phyloP scores from a whole-genome alignment of 1,284 basidiomycete genomes.

The Waitea zeae region DNA sequence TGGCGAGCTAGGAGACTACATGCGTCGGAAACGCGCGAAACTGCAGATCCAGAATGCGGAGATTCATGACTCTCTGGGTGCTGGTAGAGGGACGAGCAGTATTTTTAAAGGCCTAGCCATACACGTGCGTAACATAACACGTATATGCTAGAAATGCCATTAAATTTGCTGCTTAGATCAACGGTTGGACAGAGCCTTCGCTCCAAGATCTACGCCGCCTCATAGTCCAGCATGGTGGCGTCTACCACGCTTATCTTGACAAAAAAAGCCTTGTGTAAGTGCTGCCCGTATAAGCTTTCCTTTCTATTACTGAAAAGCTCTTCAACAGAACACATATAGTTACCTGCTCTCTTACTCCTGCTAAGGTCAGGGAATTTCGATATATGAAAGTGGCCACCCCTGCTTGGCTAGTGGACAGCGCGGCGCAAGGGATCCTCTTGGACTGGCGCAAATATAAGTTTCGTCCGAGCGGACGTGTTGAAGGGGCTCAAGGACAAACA shows the following conservation, averaged over 20 bases:
- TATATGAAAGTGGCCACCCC: conserved; percentile 79
- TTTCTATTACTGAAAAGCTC: no score
- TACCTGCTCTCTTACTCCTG: conserved; percentile 78
- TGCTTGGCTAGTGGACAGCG: conserved; percentile 76
- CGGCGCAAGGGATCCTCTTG: conserved; percentile 44
- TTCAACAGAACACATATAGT: conserved; percentile 80
- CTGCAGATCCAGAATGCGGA: conserved; percentile 71
- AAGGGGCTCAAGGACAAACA: conserved; percentile 29
- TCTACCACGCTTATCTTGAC: conserved; percentile 73
- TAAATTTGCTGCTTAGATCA: conserved; percentile 47
- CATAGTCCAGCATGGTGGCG: conserved; percentile 72
- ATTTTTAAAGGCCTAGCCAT: conserved; percentile 64
- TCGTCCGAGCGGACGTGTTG: conserved; percentile 27
- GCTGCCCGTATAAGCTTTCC: background rate
- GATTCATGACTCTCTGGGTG: conserved; percentile 20
- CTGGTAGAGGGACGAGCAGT: conserved; percentile 14
- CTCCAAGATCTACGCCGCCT: conserved; percentile 72
- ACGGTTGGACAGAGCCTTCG: conserved; percentile 81
- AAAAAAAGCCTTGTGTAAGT: conserved; percentile 59
- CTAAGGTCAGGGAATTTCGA: conserved; percentile 78
- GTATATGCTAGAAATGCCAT: background rate
- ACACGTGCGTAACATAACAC: conserved; percentile 37
- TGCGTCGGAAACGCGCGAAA: conserved; percentile 82
- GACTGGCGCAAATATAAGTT: conserved; percentile 64
- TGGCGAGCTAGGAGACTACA: conserved; percentile 76